Base-by-base conservation (phyloP, 768 basidiomycete genomes). In the Hysterangium stoloniferum region DNA sequence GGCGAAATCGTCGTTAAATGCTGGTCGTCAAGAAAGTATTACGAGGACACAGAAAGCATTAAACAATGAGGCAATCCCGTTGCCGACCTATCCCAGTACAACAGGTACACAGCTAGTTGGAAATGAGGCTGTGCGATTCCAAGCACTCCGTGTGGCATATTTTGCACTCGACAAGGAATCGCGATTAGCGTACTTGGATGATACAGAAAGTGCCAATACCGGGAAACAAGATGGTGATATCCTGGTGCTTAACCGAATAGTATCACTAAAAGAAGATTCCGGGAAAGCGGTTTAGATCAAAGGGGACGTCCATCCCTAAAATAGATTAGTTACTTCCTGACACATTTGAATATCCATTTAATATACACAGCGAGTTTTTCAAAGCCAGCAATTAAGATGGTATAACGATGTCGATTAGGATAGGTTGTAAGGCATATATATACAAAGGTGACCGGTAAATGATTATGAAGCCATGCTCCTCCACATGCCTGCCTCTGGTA, bases 121-220 rank as follows among this genome's bases (percentile, higher is more conserved):
- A 24, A 86, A 86, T 64, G 96, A 98, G 66, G 89, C 85, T 62
- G 77, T 98, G 49, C 78, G 96, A 33, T 98, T 99, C 82, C 96
- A 99, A 68, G 96, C 93, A 6, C 73, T 97, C 61, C 82, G 96
- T 8, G 83, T 97, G 41, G 96, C 86, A 2, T 99, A 97, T 71
- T 98, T 99, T 61, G 78, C 89, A 17, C 71, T 98, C 24, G 96
- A 99, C 64, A 85, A 82, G 65, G 94, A 97, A 59, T 71, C 92
- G 32, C 72, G 75, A 31, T 59, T 93, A 31, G 77, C 75, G 13
- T 77, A 75, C 49, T 64, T 95, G 25, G 77, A 82, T 12, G 78
- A 82, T 54, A 65, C 69, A 4, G 74, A 68, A 1, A 69, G 67
- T 1, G 66, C 60, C 15, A 58, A 62, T 22, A 65, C 73, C 2